Evolutionary conservation across 2,329 filamentous ascomycete species (phyloP), one percentile per base, ranked within the genome.

Genomic region (Trichoderma hamatum): DNA sequence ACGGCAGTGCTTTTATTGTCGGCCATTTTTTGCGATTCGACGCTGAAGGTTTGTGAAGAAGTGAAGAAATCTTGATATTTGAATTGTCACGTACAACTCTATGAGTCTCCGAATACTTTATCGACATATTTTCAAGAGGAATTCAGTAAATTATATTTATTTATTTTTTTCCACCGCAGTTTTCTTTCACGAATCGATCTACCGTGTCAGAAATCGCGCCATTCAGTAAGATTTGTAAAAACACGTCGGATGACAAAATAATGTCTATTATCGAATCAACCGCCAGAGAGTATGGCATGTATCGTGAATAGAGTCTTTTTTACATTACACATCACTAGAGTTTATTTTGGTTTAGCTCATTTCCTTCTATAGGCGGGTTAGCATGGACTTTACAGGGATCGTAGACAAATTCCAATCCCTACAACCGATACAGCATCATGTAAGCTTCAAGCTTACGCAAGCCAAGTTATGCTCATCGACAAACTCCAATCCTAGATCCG

Each of bases 181-280:
- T n/a, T 36, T 36, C 1, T 36, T 36, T 14, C 34, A 36, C 14
- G 34, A 14, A n/a, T 36, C 11, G 11, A 13, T 13, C 3, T 36
- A 13, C 34, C 14, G 34, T 46, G 60, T 63, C 60, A 63, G 62
- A 65, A 56, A 55, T 19, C 5, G 28, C 14, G 28, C 46, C 26
- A n/a, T 26, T 46, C 14, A 11, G 24, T 56, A 34, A 65, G 51
- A 24, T 30, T 55, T 32, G 26, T 7, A 28, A 32, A 56, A 3
- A 24, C n/a, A 2, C 4, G 62, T 65, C 62, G 56, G 62, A 65
- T n/a, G n/a, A n/a, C n/a, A 65, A 52, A 19, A 39, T 5, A 39
- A 39, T 39, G 14, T 3, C 36, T 0, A 10, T 46, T 19, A n/a
- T 56, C 5, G 26, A 56, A 5, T 19, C 14, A 19, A 26, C 14